Evolutionary conservation across 495 filamentous ascomycete species (phyloP), one percentile per base, ranked within the genome.

Genomic region (Penicillium argentinense): DNA sequence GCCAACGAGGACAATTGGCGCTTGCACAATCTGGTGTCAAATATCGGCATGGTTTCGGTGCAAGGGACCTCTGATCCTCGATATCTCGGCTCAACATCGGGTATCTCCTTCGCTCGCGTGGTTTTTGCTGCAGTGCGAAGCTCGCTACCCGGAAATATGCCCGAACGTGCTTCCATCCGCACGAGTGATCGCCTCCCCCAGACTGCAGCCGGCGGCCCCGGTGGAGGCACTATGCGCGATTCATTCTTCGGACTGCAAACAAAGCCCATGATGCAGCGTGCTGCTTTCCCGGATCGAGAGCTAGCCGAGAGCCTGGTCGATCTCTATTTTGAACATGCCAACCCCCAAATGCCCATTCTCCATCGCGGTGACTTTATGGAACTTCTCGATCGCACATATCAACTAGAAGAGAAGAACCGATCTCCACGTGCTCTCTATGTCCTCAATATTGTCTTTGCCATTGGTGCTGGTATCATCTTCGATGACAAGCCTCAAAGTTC

Each of bases 391-490:
- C 76, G 79, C 32, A 88, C 88, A 0, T 97, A 93, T 63, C 71
- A 76, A 3, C 71, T 81, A 6, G 81, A 85, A 25, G 81, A 80
- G 41, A 81, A 82, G 45, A 79, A 80, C 44, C 80, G 89, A 22
- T 88, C 86, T 14, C 82, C 91, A 6, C 80, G 88, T 39, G 91
- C 95, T 65, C 80, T 91, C 11, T 97, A 97, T 61, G 81, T 91
- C 65, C 77, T 97, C 37, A 96, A 96, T 64, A 97, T 97, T 64
- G 92, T 97, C n/a, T 97, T 92, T 70, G 92, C 92, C 5, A 96
- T 97, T 50, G 92, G 92, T 7, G 87, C 89, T 9, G 92, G 91
- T 1, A 95, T 96, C 53, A 95, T 96, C 50, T 81, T 96, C 53
- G 87, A 85, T 39, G 85, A 81, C 45, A 74, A 78, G 18, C 51